phyloP scores from a whole-genome alignment of 768 basidiomycete species.

The Pulveroboletus sp. region DNA sequence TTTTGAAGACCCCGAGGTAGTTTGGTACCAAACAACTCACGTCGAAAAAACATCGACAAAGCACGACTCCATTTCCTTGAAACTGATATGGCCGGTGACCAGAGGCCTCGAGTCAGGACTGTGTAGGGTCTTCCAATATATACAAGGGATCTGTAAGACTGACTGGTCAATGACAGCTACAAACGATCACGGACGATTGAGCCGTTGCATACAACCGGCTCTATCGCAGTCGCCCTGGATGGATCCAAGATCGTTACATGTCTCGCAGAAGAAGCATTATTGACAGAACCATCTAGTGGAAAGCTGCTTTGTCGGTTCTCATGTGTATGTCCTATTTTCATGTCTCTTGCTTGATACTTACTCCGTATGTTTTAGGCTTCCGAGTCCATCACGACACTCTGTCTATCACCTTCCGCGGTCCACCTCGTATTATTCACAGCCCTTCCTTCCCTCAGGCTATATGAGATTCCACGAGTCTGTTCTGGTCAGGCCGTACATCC shows the following conservation, averaged over 20 bases:
- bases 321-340: constrained; percentile 53
- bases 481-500: constrained; percentile 56
- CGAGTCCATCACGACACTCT: constrained; percentile 77
- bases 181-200: constrained; percentile 67
- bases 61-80: not conserved
- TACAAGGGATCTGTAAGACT: constrained; percentile 1
- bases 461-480: constrained; percentile 59
- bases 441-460: constrained; percentile 77
- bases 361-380: constrained; percentile 59
- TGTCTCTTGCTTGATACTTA: constrained; percentile 1
- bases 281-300: constrained; percentile 78
- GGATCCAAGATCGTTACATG: constrained; percentile 80
- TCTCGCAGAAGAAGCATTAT: constrained; percentile 76
- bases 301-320: constrained; percentile 73
- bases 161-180: constrained; percentile 45
- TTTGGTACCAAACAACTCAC: constrained; percentile 10
- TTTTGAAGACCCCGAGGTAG: not conserved
- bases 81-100: constrained; percentile 18
- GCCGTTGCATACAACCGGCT: constrained; percentile 86
- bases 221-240: constrained; percentile 74
- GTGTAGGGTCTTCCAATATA: constrained; percentile 6
- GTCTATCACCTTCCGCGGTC: constrained; percentile 69
- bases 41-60: constrained; percentile 1
- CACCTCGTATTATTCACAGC: constrained; percentile 79
- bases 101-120: constrained; percentile 47